These are phyloP conservation scores for Phytophthora fragariaefolia DNA, from an alignment of 352 stramenopile genomes.

Conservation along the genomic window DNA sequence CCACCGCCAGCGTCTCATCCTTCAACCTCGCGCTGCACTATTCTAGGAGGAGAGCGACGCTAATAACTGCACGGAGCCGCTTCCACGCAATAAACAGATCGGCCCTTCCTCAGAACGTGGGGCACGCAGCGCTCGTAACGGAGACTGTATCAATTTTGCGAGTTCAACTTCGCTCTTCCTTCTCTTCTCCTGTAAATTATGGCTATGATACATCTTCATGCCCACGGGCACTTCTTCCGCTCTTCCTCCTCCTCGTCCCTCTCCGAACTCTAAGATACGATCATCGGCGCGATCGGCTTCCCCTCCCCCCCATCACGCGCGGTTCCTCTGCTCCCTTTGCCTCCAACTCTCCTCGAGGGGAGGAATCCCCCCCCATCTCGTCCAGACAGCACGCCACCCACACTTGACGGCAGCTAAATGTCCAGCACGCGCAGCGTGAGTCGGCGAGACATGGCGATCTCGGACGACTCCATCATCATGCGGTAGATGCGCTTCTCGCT, in stretches of 20 bases:
- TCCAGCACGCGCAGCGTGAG: constrained; percentile 52
- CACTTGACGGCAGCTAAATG: constrained; percentile 18
- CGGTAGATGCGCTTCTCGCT: constrained; percentile 72
- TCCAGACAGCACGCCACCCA: too few relatives aligned
- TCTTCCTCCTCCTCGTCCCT: background rate
- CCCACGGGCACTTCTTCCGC: background rate
- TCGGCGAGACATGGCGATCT: constrained; percentile 72
- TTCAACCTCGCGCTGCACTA: constrained; percentile 11
- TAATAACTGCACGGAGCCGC: background rate
- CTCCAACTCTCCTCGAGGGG: too few relatives aligned
- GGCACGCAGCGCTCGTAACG: background rate
- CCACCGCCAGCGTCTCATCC: constrained; percentile 1
- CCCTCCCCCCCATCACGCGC: too few relatives aligned
- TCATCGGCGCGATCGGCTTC: background rate
- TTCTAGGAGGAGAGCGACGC: constrained; percentile 12
- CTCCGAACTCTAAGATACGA: constrained; percentile 4
- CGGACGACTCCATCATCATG: constrained; percentile 72
- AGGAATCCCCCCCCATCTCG: too few relatives aligned
- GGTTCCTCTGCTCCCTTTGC: too few relatives aligned
- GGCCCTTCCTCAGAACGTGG: background rate
- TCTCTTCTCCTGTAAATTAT: constrained; percentile 27
- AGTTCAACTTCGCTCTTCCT: background rate
- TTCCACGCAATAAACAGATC: constrained; percentile 7
- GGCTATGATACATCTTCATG: constrained; percentile 18
- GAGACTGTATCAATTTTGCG: too few relatives aligned